Conservation (phyloP, 208 protist species). For the Porcisia hertigi region DNA sequence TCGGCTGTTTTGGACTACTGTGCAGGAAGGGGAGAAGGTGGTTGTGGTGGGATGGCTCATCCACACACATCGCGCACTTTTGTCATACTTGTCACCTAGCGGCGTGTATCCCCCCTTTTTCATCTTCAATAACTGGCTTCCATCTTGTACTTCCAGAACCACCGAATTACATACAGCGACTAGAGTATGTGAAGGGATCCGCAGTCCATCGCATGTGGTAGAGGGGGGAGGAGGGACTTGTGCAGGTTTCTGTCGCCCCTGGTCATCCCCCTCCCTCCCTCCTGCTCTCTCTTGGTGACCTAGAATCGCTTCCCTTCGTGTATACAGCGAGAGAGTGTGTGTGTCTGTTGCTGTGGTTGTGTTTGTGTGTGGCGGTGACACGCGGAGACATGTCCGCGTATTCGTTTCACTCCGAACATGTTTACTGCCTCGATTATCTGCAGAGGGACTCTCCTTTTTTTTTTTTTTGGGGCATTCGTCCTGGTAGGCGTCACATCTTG, state of each 20-base stretch:
- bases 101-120: not conserved
- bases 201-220: too few relatives aligned
- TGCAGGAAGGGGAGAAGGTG: too few relatives aligned
- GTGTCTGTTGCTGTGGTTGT: not conserved
- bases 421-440: not conserved
- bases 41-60: too few relatives aligned
- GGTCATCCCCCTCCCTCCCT: not conserved
- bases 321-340: not conserved
- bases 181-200: not conserved
- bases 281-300: not conserved
- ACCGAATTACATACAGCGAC: not conserved
- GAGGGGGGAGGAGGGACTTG: not conserved
- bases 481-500: not conserved
- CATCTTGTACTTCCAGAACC: conserved; percentile 4
- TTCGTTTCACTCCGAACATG: not conserved
- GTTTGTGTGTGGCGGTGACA: not conserved
- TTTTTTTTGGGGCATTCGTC: not conserved
- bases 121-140: not conserved
- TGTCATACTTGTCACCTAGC: not conserved
- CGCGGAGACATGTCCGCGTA: not conserved
- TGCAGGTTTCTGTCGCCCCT: not conserved
- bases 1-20: too few relatives aligned
- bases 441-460: not conserved
- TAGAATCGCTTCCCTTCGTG: not conserved
- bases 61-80: not conserved